A percentile compares a stretch with the other conserved stretches of the same genome.
Evolutionary conservation across 805 yeast genomes (phyloP).

Genomic region (Candida mattraensis): DNA sequence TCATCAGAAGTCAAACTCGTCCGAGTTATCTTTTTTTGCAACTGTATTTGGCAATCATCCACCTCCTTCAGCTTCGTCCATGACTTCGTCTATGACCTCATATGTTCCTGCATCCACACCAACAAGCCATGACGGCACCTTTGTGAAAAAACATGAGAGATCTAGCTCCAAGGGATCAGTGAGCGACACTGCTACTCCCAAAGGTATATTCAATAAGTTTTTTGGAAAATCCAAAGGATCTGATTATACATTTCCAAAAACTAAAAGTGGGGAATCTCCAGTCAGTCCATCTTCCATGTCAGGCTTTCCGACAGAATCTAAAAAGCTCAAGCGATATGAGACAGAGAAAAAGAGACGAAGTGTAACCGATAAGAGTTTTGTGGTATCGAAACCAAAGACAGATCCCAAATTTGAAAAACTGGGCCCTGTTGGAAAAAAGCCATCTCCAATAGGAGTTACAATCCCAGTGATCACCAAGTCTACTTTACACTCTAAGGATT

Average conservation of each 20-base stretch:
- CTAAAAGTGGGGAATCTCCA: conserved; percentile 24
- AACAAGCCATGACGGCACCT: conserved; percentile 10
- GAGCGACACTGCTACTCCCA: conserved; percentile 29
- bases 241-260: conserved; percentile 12
- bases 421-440: conserved; percentile 36
- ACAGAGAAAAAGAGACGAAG: conserved; percentile 13
- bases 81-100: conserved; percentile 27
- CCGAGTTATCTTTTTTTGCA: conserved; percentile 50
- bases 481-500: conserved; percentile 21
- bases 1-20: conserved; percentile 63
- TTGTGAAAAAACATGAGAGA: conserved; percentile 23
- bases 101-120: conserved; percentile 6
- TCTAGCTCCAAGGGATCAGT: conserved; percentile 30
- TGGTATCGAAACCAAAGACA: conserved; percentile 10
- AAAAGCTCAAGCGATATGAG: conserved; percentile 14
- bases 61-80: background rate
- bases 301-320: conserved; percentile 11
- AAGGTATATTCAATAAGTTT: conserved; percentile 32
- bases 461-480: conserved; percentile 34
- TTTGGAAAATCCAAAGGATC: conserved; percentile 26
- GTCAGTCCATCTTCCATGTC: conserved; percentile 27
- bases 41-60: conserved; percentile 30
- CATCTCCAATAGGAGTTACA: conserved; percentile 35
- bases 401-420: conserved; percentile 31
- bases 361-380: conserved; percentile 6